A percentile compares a stretch with the other conserved stretches of the same genome.
Conservation (phyloP, 257 asterid species). For the Cynanchum wilfordii region DNA sequence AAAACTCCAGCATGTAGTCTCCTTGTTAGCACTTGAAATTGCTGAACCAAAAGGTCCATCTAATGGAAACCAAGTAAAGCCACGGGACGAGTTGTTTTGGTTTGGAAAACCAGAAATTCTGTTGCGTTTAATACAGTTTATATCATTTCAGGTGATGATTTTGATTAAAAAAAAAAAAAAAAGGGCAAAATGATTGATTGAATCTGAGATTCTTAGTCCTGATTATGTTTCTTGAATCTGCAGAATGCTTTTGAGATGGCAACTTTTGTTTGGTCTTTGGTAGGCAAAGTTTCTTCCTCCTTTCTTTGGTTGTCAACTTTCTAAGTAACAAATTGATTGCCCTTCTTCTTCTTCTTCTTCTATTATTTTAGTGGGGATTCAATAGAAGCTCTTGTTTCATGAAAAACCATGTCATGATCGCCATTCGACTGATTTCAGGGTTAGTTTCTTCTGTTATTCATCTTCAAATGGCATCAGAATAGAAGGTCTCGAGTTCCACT, state of each 20-base stretch:
- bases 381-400: constrained; percentile 66
- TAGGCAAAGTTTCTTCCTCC: constrained; percentile 26
- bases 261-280: constrained; percentile 87
- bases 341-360: no score
- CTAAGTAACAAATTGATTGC: not conserved
- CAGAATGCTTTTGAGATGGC: constrained; percentile 99
- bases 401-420: constrained; percentile 68
- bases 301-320: not conserved
- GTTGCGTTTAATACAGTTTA: constrained; percentile 69
- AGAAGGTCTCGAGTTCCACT: no score
- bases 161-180: no score
- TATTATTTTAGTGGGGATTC: constrained; percentile 67
- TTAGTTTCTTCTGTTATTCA: constrained; percentile 16
- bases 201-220: constrained; percentile 4
- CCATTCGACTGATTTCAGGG: constrained; percentile 66
- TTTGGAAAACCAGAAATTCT: constrained; percentile 79
- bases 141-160: constrained; percentile 75
- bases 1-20: constrained; percentile 86
- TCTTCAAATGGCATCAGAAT: not conserved
- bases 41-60: constrained; percentile 52
- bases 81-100: constrained; percentile 83
- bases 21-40: constrained; percentile 79
- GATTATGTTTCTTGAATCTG: constrained; percentile 14
- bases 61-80: constrained; percentile 57
- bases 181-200: not conserved